Evolutionary conservation across 148 eudicot species (phyloP).

Genomic region (Chenopodium quinoa): DNA sequence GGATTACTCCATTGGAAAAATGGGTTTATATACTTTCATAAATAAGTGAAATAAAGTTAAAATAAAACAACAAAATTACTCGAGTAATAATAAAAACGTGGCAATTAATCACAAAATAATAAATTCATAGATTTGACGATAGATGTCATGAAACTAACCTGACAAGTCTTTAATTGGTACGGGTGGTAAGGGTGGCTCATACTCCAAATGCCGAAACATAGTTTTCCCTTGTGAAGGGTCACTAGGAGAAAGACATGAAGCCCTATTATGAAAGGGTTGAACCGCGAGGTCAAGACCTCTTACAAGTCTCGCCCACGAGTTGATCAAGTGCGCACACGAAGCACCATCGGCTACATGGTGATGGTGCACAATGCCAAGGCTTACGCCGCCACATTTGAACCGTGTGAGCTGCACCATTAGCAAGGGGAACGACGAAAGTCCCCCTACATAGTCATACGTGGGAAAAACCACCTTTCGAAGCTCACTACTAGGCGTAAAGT

Average conservation of each 20-base stretch:
- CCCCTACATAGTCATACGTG: constrained; percentile 32
- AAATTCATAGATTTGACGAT: no score
- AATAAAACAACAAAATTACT: no score
- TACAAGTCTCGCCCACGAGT: constrained; percentile 33
- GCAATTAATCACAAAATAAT: no score
- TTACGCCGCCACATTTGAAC: constrained; percentile 34
- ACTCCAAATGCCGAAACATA: constrained; percentile 32
- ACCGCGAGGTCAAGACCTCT: constrained; percentile 31
- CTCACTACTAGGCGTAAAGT: constrained; percentile 43
- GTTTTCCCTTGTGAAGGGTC: constrained; percentile 21
- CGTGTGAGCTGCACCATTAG: constrained; percentile 44
- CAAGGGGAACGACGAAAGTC: constrained; percentile 33
- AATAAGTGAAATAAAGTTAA: no score
- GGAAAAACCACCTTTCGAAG: constrained; percentile 33
- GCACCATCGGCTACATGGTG: constrained; percentile 22
- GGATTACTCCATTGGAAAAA: no score
- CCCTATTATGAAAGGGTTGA: constrained; percentile 24
- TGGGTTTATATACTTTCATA: no score
- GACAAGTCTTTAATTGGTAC: not conserved
- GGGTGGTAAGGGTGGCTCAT: constrained; percentile 12
- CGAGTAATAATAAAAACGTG: no score
- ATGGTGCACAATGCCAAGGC: constrained; percentile 32
- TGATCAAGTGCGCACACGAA: constrained; percentile 25
- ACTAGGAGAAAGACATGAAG: constrained; percentile 13
- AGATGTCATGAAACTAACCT: not conserved